Percentiles rank a stretch among this genome's conserved stretches.
phyloP scores from a whole-genome alignment of 352 stramenopile species.

The Phytophthora cactorum region DNA sequence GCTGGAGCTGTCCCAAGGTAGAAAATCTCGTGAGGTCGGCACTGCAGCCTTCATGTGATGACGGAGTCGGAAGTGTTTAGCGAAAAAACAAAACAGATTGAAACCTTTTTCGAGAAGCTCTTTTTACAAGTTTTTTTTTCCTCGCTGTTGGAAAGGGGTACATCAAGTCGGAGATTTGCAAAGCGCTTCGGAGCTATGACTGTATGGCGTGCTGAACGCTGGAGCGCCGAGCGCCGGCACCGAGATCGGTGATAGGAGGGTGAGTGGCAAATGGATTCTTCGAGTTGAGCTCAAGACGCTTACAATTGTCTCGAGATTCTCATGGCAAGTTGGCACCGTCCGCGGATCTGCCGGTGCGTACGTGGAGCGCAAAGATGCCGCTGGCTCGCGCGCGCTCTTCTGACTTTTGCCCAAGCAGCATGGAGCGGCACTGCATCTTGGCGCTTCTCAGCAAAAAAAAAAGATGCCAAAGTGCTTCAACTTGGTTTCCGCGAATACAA shows the following conservation, averaged over 20 bases:
- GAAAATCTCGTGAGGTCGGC: slow-evolving; percentile 9
- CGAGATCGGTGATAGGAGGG: neutral
- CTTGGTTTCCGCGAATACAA: slow-evolving; percentile 12
- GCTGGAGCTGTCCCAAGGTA: slow-evolving; percentile 26
- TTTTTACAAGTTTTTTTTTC: slow-evolving; percentile 3
- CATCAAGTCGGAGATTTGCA: slow-evolving; percentile 41
- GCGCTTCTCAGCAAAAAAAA: slow-evolving; percentile 9
- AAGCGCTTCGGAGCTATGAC: slow-evolving; percentile 12
- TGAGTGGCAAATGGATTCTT: slow-evolving; percentile 4
- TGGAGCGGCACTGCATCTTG: slow-evolving; percentile 7
- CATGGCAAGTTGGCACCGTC: neutral
- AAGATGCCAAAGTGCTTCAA: slow-evolving; percentile 17
- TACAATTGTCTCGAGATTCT: slow-evolving; percentile 13
- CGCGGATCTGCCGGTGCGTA: slow-evolving; percentile 24
- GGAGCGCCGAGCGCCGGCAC: neutral
- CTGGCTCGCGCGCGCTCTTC: slow-evolving; percentile 15
- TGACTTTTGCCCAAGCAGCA: slow-evolving; percentile 14
- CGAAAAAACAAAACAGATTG: neutral
- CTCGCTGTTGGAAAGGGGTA: slow-evolving; percentile 17
- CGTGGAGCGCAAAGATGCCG: slow-evolving; percentile 21
- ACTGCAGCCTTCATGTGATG: neutral
- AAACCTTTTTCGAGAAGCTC: neutral
- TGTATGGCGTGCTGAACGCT: slow-evolving; percentile 13
- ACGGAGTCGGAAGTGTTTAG: slow-evolving; percentile 10
- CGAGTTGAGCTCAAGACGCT: slow-evolving; percentile 19